phyloP scores from a whole-genome alignment of 1,284 basidiomycete species.

The Butyriboletus appendiculatus region DNA sequence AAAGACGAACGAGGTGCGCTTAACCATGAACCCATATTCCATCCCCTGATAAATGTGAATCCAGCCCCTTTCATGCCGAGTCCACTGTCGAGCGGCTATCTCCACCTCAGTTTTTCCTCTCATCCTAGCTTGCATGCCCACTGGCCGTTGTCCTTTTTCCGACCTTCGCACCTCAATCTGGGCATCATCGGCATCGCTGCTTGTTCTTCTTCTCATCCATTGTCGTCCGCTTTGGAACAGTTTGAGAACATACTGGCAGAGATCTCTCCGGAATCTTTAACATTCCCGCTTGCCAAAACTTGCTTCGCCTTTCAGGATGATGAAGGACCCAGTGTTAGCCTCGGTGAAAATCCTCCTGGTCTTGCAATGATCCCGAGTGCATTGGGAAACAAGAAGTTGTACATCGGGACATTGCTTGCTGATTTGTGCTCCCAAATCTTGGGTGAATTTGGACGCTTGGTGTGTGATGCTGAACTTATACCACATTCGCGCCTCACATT shows the following conservation, averaged over 20 bases:
- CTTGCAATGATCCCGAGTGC: constrained; percentile 74
- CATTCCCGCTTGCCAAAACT: constrained; percentile 74
- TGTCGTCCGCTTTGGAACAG: constrained; percentile 63
- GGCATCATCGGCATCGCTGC: constrained; percentile 79
- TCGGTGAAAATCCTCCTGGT: constrained; percentile 59
- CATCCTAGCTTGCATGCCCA: constrained; percentile 68
- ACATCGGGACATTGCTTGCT: constrained; percentile 83
- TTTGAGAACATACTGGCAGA: constrained; percentile 60
- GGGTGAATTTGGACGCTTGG: constrained; percentile 78
- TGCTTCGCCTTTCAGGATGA: constrained; percentile 82
- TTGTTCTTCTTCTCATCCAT: constrained; percentile 57
- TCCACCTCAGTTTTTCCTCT: constrained; percentile 72
- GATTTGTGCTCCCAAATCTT: constrained; percentile 85
- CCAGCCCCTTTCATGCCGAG: constrained; percentile 81
- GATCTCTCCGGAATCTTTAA: constrained; percentile 61
- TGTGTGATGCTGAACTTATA: constrained; percentile 37
- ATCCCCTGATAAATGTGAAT: constrained; percentile 8
- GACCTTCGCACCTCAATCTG: constrained; percentile 77
- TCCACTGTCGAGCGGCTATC: constrained; percentile 69
- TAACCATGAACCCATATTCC: not conserved
- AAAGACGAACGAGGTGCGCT: constrained; percentile 74
- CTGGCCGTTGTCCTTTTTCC: constrained; percentile 60
- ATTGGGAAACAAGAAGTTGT: constrained; percentile 80
- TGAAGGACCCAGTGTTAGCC: constrained; percentile 56
- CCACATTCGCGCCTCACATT: constrained; percentile 7